Evolutionary conservation across 2,329 filamentous ascomycete species (phyloP), one percentile per base, ranked within the genome.

Genomic region (Aureobasidium sp.): DNA sequence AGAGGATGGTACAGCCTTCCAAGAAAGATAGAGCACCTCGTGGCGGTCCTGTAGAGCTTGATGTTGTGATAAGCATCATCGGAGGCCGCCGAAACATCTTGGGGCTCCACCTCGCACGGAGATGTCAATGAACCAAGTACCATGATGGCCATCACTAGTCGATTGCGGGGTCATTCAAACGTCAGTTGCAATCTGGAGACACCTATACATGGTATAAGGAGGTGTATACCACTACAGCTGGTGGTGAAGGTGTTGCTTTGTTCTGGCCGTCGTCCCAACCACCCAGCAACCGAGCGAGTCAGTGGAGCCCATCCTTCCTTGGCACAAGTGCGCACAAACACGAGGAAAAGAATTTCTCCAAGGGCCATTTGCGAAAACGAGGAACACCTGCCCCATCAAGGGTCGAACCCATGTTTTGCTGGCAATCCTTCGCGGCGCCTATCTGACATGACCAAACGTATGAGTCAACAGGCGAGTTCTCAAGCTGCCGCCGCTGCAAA

Each of bases 71-170:
- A 57, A 57, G 53, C 53, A 57, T 46, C 40, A 40, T 57, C 53
- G 53, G 53, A 57, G 53, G 53, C 27, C 35, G 40, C 53, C 53
- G 53, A 57, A 8, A 57, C 53, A 25, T 29, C 19, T 57, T 45
- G 40, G 29, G 53, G 40, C 53, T 57, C 53, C 53, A 57, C 53
- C 38, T 57, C 53, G 53, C 53, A 46, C 53, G 53, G 53, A 57
- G 53, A 57, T 29, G 37, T 31, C 37, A 37, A 55, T 17, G 51
- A 31, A 38, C 35, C 17, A 8, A 27, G 37, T 42, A 53, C 49
- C 49, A 29, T 27, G 53, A 57, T 57, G 53, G 53, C 35, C 21
- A 57, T 37, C 23, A 27, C 53, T 57, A 57, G 53, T 57, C 53
- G 15, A 57, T 57, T 57, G 53, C 21, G 53, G 53, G 53, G 53